These are phyloP conservation scores for Marasmius sp. DNA, from an alignment of 1,284 basidiomycete species.

Conservation along the genomic window DNA sequence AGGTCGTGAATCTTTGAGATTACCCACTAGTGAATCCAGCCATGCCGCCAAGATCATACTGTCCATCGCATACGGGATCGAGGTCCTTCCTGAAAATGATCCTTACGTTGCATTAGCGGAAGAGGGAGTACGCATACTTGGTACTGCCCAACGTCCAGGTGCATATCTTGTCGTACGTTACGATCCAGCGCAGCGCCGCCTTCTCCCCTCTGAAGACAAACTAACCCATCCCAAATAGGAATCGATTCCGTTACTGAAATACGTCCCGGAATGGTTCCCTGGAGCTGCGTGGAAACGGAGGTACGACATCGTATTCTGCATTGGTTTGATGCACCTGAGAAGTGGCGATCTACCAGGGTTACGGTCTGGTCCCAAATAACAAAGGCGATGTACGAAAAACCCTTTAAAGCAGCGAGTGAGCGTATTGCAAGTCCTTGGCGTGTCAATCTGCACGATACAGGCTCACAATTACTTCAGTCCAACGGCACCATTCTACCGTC, in stretches of 20 bases:
- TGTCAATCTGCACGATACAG: no score
- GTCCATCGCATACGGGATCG: constrained; percentile 9
- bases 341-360: neutral
- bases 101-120: constrained; percentile 11
- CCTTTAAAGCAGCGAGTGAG: neutral
- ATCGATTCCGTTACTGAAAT: constrained; percentile 12
- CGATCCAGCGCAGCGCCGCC: no score
- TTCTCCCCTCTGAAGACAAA: neutral
- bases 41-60: neutral
- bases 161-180: constrained; percentile 11
- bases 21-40: neutral
- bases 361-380: neutral
- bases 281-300: neutral
- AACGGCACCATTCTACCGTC: neutral
- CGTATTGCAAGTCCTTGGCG: neutral
- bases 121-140: constrained; percentile 6
- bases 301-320: neutral
- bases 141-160: constrained; percentile 10
- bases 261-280: constrained; percentile 16
- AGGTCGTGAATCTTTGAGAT: neutral
- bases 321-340: neutral
- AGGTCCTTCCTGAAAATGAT: constrained; percentile 12
- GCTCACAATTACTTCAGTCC: neutral
- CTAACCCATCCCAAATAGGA: neutral
- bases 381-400: neutral